Evolutionary conservation across 179 eudicot genomes (phyloP), one percentile per base, ranked within the genome.

Genomic region (Patellifolia procumbens): DNA sequence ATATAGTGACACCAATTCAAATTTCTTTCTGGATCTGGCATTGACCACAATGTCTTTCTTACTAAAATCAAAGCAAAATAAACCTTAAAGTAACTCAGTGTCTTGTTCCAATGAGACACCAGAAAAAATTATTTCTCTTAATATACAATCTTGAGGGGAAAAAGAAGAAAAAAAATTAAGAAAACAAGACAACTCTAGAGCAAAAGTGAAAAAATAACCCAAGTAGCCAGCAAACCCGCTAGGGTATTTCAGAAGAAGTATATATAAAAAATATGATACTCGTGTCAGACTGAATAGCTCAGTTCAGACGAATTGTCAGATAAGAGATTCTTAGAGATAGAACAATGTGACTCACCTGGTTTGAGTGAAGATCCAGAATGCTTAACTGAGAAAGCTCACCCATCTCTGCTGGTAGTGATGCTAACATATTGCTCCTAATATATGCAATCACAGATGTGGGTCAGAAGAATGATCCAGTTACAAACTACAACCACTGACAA

Each of bases 311-410:
- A 53, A 64, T 63, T 32, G 34, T 56, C 43, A 29, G 60, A 68
- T 39, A 22, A 76, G 24, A 51, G 43, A 24, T 52, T 35, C 24
- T 5, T 22, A 13, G 19, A 60, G 37, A 39, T 32, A 49, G 24
- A 19, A 72, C 11, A 73, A 22, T 73, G 48, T 64, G 17, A 48
- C 34, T 68, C 70, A 91, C 99, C 98, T 90, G 91, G 79, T 95
- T 95, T 76, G 99, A 95, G 76, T 86, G 96, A 83, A 95, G 96
- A 89, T 93, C 98, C 29, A 95, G 85, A 60, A 92, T 89, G 81
- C 99, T 97, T 71, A 95, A 78, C 31, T 83, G 80, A 64, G 90
- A 79, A 84, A 95, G 90, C 75, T 85, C 88, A 73, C 98, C 92
- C 39, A 93, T 80, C 86, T 89, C 97, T 62, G 80, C 73, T 31